Conservation (phyloP, 768 basidiomycete genomes). For the Calocera cornea region DNA sequence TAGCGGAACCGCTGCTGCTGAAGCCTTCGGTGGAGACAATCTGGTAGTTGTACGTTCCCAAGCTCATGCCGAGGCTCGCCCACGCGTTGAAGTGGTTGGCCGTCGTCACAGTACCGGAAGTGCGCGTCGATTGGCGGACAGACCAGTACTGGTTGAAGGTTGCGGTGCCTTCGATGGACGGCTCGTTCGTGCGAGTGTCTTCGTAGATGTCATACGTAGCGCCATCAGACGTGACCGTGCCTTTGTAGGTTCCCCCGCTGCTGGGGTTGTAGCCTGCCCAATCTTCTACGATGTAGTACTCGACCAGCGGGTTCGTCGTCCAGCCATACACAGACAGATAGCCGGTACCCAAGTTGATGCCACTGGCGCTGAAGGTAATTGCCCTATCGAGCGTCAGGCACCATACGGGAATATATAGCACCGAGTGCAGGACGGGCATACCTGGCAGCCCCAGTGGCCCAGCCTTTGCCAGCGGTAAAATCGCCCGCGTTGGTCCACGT, state of each 20-base stretch:
- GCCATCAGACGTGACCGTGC: slow-evolving; percentile 32
- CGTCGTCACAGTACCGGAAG: slow-evolving; percentile 24
- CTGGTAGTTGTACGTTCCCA: slow-evolving; percentile 33
- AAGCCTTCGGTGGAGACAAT: slow-evolving; percentile 38
- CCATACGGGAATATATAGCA: not conserved
- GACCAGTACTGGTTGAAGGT: slow-evolving; percentile 39
- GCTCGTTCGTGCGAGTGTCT: slow-evolving; percentile 28
- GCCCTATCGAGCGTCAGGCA: slow-evolving; percentile 16
- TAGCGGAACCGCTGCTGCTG: slow-evolving; percentile 32
- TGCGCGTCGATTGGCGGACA: slow-evolving; percentile 27
- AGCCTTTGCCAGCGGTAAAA: slow-evolving; percentile 31
- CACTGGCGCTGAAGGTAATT: slow-evolving; percentile 29
- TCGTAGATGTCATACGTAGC: slow-evolving; percentile 32
- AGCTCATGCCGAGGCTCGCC: slow-evolving; percentile 26
- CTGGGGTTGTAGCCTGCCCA: slow-evolving; percentile 32
- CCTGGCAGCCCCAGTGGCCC: slow-evolving; percentile 27
- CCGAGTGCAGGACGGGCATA: not conserved
- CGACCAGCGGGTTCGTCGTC: slow-evolving; percentile 34
- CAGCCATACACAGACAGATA: slow-evolving; percentile 37
- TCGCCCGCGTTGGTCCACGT: slow-evolving; percentile 26
- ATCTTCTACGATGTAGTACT: slow-evolving; percentile 36
- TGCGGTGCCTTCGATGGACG: slow-evolving; percentile 32
- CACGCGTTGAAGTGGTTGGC: slow-evolving; percentile 35
- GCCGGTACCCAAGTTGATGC: slow-evolving; percentile 29
- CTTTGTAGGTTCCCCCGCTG: slow-evolving; percentile 20